Evolutionary conservation across 2,329 filamentous ascomycete genomes (phyloP).

Genomic region (Microdochium nivale): DNA sequence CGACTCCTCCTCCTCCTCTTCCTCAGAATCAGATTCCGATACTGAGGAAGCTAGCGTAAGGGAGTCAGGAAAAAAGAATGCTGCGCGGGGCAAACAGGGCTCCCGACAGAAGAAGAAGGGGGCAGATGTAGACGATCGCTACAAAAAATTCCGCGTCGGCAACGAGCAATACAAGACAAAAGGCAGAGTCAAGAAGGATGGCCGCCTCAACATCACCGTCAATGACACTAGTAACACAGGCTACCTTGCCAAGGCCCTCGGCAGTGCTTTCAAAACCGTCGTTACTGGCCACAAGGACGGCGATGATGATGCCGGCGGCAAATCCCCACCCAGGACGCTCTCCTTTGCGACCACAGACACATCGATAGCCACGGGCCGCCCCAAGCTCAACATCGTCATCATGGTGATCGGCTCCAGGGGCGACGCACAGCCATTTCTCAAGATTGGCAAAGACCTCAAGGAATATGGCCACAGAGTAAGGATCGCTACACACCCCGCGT

Average conservation of each 20-base stretch:
- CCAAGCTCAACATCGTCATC: conserved; percentile 67
- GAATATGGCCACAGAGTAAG: conserved; percentile 68
- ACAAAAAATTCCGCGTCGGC: conserved; percentile 47
- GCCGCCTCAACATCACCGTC: conserved; percentile 62
- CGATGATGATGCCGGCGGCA: conserved; percentile 3
- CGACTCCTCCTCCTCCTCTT: conserved; percentile 9
- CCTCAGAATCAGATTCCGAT: conserved; percentile 11
- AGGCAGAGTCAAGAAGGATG: conserved; percentile 59
- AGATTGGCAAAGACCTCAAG: conserved; percentile 63
- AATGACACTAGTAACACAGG: conserved; percentile 62
- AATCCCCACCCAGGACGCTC: conserved; percentile 8
- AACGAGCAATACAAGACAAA: conserved; percentile 58
- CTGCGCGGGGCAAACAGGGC: conserved; percentile 1
- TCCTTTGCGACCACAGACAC: conserved; percentile 23
- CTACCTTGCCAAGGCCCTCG: conserved; percentile 66
- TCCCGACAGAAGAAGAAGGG: too few species aligned
- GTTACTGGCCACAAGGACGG: conserved; percentile 24
- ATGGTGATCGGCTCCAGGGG: conserved; percentile 77
- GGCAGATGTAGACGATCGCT: conserved; percentile 28
- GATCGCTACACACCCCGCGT: conserved; percentile 71
- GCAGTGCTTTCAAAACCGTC: conserved; percentile 51
- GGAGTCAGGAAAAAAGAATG: neutral
- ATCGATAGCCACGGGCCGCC: conserved; percentile 22
- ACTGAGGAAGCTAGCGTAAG: conserved; percentile 8
- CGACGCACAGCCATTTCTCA: conserved; percentile 73